Evolutionary conservation across 176 grass and related monocot species (phyloP), one percentile per base, ranked within the genome.

Genomic region (Oryza glumipatula): DNA sequence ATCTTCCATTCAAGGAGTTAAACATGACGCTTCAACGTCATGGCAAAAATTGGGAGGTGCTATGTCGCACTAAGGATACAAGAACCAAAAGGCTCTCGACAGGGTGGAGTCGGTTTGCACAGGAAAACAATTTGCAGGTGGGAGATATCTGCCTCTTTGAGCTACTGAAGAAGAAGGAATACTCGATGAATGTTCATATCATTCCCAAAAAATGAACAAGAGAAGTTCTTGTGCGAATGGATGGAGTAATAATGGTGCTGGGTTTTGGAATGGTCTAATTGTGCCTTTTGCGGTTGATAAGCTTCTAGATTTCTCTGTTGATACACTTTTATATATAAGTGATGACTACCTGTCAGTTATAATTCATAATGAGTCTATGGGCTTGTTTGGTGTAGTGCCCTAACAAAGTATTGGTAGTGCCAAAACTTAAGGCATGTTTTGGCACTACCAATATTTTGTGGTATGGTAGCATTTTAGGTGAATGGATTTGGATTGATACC

Each of bases 111-210:
- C 14, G 46, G 2, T 89, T 91, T 21, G 83, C 48, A 6, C 3
- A 3, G 15, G 86, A 82, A 16, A 94, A 89, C 33, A 74, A 49
- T 22, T 61, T 94, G 72, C 12, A 3, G 10, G 6, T 89, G 7
- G 92, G 86, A 51, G 72, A 93, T 65, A 52, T 93, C 26, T 93
- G 88, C 63, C 63, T 93, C 65, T 90, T 90, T 11, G 84, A 93
- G 65, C 76, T 74, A 41, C 28, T 64, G 26, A 38, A 76, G 14
- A 84, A 60, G 0, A 48, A 32, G 0, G 56, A 85, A 69, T 11
- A 43, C 21, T 63, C 3, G 1, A 73, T 93, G 71, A 80, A 73
- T 69, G 72, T 85, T 11, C 88, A 87, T 65, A 35, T 92, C 43
- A 28, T 84, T 47, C 54, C 8, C 11, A 33, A 38, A 33, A 13